phyloP scores from a whole-genome alignment of 306 rosid species.

The Begonia masoniana region DNA sequence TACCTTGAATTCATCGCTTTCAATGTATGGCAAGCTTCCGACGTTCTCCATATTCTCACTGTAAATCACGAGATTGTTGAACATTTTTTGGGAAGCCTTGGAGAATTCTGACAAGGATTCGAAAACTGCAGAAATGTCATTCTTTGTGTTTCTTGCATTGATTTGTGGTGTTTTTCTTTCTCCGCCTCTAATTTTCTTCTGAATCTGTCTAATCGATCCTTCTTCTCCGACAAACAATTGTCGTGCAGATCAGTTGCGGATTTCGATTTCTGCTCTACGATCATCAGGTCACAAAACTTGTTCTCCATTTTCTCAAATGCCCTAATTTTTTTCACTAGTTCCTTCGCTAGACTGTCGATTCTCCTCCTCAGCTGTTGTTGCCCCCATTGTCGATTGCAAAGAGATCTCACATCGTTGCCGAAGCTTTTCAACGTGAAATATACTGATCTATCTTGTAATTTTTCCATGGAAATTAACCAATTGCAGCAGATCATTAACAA shows the following conservation, averaged over 20 bases:
- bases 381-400: constrained; percentile 61
- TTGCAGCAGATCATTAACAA: constrained; percentile 56
- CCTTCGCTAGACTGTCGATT: constrained; percentile 55
- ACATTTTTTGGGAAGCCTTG: constrained; percentile 65
- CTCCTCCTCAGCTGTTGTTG: constrained; percentile 83
- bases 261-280: constrained; percentile 28
- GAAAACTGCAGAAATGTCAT: constrained; percentile 54
- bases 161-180: constrained; percentile 60
- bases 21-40: constrained; percentile 34
- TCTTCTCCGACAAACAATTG: constrained; percentile 43
- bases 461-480: constrained; percentile 64
- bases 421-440: constrained; percentile 45
- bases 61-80: constrained; percentile 40
- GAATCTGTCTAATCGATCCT: constrained; percentile 49
- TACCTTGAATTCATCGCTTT: constrained; percentile 18
- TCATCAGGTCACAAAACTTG: constrained; percentile 45
- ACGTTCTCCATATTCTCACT: constrained; percentile 41
- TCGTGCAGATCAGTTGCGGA: constrained; percentile 20
- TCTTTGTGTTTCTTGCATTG: constrained; percentile 67
- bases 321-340: constrained; percentile 35
- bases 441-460: constrained; percentile 55
- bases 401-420: constrained; percentile 50
- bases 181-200: constrained; percentile 51
- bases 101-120: constrained; percentile 68
- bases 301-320: constrained; percentile 40